Evolutionary conservation across 2,329 filamentous ascomycete species (phyloP).

Genomic region (Aspergillus latus): DNA sequence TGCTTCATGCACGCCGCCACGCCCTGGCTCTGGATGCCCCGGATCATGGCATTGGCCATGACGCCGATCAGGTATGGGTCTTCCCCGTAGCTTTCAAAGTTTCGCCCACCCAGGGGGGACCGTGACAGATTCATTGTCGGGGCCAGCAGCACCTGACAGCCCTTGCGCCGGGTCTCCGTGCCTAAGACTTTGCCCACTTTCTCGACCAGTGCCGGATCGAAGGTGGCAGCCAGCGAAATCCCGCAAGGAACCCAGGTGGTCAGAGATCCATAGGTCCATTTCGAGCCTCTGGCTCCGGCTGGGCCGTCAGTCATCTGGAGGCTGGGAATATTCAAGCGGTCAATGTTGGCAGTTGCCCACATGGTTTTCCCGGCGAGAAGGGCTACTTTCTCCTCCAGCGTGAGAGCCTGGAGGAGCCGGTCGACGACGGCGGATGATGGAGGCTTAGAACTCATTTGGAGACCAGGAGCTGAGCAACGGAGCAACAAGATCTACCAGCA

Average conservation of each 20-base stretch:
- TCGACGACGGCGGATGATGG: background rate
- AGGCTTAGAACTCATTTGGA: too few species aligned
- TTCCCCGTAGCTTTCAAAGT: constrained; percentile 20
- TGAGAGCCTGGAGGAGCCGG: background rate
- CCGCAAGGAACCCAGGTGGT: background rate
- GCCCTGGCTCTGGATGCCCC: constrained; percentile 14
- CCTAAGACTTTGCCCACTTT: background rate
- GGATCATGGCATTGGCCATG: background rate
- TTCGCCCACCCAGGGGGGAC: constrained; percentile 18
- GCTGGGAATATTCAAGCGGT: background rate
- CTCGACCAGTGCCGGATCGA: background rate
- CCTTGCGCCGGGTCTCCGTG: background rate
- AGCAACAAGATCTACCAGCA: too few species aligned
- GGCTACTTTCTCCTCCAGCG: constrained; percentile 7
- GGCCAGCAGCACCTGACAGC: constrained; percentile 3
- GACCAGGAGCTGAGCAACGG: too few species aligned
- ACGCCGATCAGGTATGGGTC: constrained; percentile 18
- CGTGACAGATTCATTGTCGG: constrained; percentile 5
- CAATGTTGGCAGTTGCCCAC: constrained; percentile 3
- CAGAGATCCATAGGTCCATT: background rate
- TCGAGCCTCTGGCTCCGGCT: constrained; percentile 4
- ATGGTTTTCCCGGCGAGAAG: constrained; percentile 2
- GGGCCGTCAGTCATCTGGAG: constrained; percentile 10
- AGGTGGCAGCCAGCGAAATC: background rate
- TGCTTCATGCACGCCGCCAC: constrained; percentile 19